Base-by-base conservation (phyloP, 306 rosid species). In the Rosa chinensis region DNA sequence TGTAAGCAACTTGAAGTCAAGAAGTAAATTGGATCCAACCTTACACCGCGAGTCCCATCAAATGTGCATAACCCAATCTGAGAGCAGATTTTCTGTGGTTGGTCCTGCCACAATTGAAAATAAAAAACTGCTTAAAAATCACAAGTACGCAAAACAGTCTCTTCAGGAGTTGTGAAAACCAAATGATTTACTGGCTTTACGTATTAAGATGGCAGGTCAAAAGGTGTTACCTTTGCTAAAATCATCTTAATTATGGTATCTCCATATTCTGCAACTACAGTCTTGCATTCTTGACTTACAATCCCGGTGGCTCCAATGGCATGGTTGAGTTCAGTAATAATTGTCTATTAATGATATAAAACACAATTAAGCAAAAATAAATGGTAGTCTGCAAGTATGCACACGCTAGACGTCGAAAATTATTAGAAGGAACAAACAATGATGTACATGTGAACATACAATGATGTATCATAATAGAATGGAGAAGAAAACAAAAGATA, bases 251-350 rank as follows among this genome's bases (percentile, higher is more conserved):
- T 79, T 62, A 90, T 90, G 82, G 90, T 85, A 52, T 90, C 86
- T 6, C 94, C 94, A 75, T 90, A 90, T 77, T 88, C 80, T 18
- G 89, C 79, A 79, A 90, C 94, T 59, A 90, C 66, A 67, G 89
- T 75, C 80, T 90, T 90, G 87, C 92, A 90, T 77, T 90, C 92
- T 80, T 88, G 88, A 79, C 92, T 90, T 66, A 87, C 81, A 61
- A 90, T 79, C 37, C 94, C 92, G 3, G 94, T 61, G 53, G 94
- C 94, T 53, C 94, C 94, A 84, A 90, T 90, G 55, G 92, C 94
- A 80, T 90, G 90, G 82, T 90, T 90, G 74, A 90, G 84, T 87
- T 90, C 87, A 39, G 94, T 84, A 28, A 90, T 87, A 66, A 90
- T 88, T 48, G 87, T 61, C 94, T 90, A 84, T 63, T 28, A 52